Evolutionary conservation across 2,329 filamentous ascomycete genomes (phyloP), one percentile per base, ranked within the genome.

Genomic region (Septoria linicola): DNA sequence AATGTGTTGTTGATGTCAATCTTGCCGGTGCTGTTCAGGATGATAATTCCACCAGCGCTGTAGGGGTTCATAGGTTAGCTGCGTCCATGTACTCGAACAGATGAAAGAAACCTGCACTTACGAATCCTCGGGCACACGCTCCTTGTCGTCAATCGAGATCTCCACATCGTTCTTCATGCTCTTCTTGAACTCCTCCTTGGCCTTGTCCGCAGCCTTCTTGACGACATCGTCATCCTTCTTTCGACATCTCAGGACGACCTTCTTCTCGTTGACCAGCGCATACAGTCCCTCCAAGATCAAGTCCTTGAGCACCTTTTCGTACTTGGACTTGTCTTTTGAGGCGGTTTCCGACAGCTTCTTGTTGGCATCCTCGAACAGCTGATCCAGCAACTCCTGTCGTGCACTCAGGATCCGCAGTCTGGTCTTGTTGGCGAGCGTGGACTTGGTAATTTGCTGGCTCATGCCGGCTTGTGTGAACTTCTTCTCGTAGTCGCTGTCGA

Each of bases 1-100:
- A 97, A 88, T 49, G 93, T 97, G 78, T 99, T 97, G 81, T 96
- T 91, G 72, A 99, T 92, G 66, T 96, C 90, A 70, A 99, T 97
- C 80, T 92, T 96, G 70, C 93, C 93, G 59, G 79, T 80, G 61
- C 87, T 85, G 59, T 91, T 89, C 49, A 95, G 74, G 59, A 99
- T 83, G 52, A 81, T 71, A 51, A 95, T 79, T 64, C 93, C 93
- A 54, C 93, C 93, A 54, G 90, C 80, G 66, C 93, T 97, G 62
- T 55, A 34, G 44, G 56, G 70, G 65, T 46, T 17, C 44, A 36
- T 31, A 31, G 14, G 25, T 52, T 39, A 46, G 47, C 13, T n/a
- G 20, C 8, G 11, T 20, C 16, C 10, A n/a, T 11, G 42, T 3
- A 45, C 30, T 59, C 42, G 23, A 11, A 20, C 16, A n/a, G 16